Percentiles rank a stretch among this genome's conserved stretches.
Evolutionary conservation across 2,329 filamentous ascomycete species (phyloP).

Genomic region (Celoporthe dispersa): DNA sequence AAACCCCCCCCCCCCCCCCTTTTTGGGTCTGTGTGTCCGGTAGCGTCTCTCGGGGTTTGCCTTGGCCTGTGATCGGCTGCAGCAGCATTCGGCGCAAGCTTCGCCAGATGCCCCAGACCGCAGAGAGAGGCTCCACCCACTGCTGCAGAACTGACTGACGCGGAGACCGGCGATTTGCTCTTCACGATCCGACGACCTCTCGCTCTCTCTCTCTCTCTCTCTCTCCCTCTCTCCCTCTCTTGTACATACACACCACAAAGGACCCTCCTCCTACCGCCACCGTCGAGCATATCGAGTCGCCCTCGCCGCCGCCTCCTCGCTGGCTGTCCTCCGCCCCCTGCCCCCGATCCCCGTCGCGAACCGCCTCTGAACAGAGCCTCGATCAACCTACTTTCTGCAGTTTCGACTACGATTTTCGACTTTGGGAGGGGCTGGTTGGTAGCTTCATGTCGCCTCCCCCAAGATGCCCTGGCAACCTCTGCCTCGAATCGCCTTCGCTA

Average conservation of each 20-base stretch:
- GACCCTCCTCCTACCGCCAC: neutral
- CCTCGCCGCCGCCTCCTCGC: neutral
- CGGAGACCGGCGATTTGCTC: neutral
- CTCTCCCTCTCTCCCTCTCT: neutral
- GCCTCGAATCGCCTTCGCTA: slow-evolving; percentile 95
- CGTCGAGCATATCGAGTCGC: neutral
- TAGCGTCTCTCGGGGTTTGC: neutral
- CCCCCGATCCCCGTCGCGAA: neutral
- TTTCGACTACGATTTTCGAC: neutral
- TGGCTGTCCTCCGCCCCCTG: neutral
- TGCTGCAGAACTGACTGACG: neutral
- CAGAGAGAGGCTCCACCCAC: neutral
- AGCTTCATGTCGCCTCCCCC: slow-evolving; percentile 30
- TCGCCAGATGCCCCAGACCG: neutral
- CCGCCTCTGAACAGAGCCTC: neutral
- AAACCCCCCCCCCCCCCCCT: neutral
- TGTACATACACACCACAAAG: neutral
- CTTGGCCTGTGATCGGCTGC: neutral
- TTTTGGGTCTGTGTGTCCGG: neutral
- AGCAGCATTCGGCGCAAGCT: neutral
- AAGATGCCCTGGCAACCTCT: slow-evolving; percentile 96
- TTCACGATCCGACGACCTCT: neutral
- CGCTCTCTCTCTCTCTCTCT: too few relatives aligned
- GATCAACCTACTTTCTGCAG: neutral
- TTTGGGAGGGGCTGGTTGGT: slow-evolving; percentile 7